A percentile compares a stretch with the other conserved stretches of the same genome.
Evolutionary conservation across 2,329 filamentous ascomycete genomes (phyloP).

Genomic region (Ceratocystis papillata): DNA sequence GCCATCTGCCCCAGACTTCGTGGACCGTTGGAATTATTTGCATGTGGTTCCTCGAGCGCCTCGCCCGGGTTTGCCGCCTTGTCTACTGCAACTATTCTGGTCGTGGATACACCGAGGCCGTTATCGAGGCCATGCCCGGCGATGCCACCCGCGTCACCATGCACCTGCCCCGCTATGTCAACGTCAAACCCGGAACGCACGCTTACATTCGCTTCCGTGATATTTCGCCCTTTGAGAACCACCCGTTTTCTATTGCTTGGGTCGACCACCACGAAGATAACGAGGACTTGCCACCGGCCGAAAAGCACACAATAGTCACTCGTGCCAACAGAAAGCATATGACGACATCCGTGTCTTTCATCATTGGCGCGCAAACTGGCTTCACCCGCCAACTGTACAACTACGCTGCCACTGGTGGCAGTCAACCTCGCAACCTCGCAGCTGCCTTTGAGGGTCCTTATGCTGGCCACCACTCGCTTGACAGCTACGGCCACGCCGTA

Average conservation of each 20-base stretch:
- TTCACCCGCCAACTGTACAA: constrained; percentile 76
- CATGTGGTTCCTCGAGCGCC: constrained; percentile 67
- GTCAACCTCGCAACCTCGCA: constrained; percentile 48
- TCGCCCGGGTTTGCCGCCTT: constrained; percentile 51
- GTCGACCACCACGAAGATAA: constrained; percentile 44
- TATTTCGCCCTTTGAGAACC: constrained; percentile 58
- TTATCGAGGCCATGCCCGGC: constrained; percentile 57
- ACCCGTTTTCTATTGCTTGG: constrained; percentile 73
- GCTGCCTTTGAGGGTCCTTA: constrained; percentile 88
- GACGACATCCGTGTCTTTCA: constrained; percentile 57
- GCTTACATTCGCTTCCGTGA: constrained; percentile 61
- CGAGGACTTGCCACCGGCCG: constrained; percentile 34
- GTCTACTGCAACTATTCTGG: constrained; percentile 55
- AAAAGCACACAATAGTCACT: constrained; percentile 34
- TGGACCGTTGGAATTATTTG: constrained; percentile 64
- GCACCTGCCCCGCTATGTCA: constrained; percentile 54
- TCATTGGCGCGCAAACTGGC: constrained; percentile 78
- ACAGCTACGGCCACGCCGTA: constrained; percentile 84
- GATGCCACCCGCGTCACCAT: constrained; percentile 61
- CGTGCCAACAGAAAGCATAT: constrained; percentile 35
- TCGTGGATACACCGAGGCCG: constrained; percentile 50
- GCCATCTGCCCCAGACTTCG: constrained; percentile 57
- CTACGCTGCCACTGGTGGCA: constrained; percentile 47
- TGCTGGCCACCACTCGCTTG: constrained; percentile 67
- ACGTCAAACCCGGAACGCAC: constrained; percentile 59